These are phyloP conservation scores for Cylindrodendrum hubeiense DNA, from an alignment of 2,329 filamentous ascomycete genomes.

Conservation along the genomic window DNA sequence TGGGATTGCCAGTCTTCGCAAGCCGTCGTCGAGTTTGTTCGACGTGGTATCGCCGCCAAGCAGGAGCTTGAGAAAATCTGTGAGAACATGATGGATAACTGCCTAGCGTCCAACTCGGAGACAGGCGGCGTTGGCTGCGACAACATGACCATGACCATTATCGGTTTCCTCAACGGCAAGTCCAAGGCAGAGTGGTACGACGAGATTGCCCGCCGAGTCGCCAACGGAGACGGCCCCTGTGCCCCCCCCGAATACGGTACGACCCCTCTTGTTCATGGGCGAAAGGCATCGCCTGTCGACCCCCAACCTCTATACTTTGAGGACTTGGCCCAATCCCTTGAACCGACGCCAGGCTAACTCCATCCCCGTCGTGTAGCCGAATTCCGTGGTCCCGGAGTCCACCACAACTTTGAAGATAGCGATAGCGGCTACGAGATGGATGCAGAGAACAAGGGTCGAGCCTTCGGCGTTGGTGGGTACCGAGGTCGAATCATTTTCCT, in stretches of 20 bases:
- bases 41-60: constrained; percentile 95
- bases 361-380: constrained; percentile 68
- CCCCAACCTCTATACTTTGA: constrained; percentile 32
- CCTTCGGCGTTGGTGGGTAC: constrained; percentile 77
- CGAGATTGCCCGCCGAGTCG: constrained; percentile 91
- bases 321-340: constrained; percentile 9
- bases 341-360: constrained; percentile 31
- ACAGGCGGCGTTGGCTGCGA: constrained; percentile 98
- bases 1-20: constrained; percentile 99
- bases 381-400: constrained; percentile 85
- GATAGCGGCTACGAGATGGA: constrained; percentile 83
- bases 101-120: constrained; percentile 96
- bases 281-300: constrained; percentile 1
- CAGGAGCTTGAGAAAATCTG: constrained; percentile 95
- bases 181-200: constrained; percentile 99
- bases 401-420: constrained; percentile 86
- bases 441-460: constrained; percentile 72
- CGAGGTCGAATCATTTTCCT: constrained; percentile 93
- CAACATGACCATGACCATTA: constrained; percentile 98
- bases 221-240: constrained; percentile 96
- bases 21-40: constrained; percentile 95
- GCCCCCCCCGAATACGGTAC: constrained; percentile 99
- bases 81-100: constrained; percentile 99
- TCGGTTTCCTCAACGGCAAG: constrained; percentile 91
- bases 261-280: constrained; percentile 59